Conservation (phyloP, 139 green algal species). For the Chlamydomonas sp. region DNA sequence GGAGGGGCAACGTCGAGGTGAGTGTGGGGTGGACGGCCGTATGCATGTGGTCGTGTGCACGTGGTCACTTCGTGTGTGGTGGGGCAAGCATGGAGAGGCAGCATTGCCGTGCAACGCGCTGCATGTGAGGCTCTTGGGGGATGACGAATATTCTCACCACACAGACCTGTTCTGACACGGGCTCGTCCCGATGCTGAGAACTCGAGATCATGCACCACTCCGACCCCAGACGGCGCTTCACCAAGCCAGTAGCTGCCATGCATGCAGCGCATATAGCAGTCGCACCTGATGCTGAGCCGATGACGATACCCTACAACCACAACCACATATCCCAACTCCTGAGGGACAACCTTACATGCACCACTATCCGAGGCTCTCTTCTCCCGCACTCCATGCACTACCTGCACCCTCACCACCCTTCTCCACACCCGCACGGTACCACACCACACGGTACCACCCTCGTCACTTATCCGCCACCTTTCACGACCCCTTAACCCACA, state of each 20-base stretch:
- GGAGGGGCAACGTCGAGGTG: no score
- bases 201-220: conserved; percentile 36
- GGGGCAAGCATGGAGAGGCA: not conserved
- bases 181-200: conserved; percentile 1
- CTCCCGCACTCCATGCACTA: no score
- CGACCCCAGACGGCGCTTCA: not conserved
- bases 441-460: no score
- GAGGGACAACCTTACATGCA: conserved; percentile 26
- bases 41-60: not conserved
- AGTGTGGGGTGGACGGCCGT: no score
- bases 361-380: conserved; percentile 20
- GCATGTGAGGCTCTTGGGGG: not conserved
- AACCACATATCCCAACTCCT: not conserved
- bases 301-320: conserved; percentile 17
- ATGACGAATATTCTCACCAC: conserved; percentile 19
- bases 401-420: not conserved
- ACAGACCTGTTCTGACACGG: conserved; percentile 21
- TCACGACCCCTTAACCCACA: not conserved
- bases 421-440: not conserved
- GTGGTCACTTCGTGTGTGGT: not conserved
- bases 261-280: not conserved
- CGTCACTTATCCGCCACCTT: not conserved
- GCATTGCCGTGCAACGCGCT: no score
- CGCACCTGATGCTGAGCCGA: not conserved
- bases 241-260: not conserved